These are phyloP conservation scores for Chaetomiaceae sp. DNA, from an alignment of 2,329 filamentous ascomycete species.

Conservation along the genomic window DNA sequence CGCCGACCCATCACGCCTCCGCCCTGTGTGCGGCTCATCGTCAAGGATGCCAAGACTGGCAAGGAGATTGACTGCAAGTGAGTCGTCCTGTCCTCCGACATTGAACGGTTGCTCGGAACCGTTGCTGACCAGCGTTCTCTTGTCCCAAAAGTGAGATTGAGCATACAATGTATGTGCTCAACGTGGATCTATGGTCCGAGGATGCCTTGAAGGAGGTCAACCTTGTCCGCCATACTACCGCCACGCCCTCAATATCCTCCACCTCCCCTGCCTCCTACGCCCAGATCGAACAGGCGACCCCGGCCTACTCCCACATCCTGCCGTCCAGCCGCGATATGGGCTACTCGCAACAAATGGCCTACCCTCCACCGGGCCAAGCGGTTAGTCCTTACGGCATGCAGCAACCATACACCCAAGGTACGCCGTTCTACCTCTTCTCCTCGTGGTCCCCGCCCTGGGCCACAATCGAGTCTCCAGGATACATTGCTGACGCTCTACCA, in stretches of 20 bases:
- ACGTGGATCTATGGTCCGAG: slow-evolving; percentile 65
- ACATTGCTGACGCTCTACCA: background rate
- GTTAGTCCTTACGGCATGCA: slow-evolving; percentile 29
- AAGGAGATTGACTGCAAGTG: slow-evolving; percentile 83
- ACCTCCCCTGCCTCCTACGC: slow-evolving; percentile 76
- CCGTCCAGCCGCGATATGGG: slow-evolving; percentile 37
- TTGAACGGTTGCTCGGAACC: background rate
- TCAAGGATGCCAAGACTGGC: slow-evolving; percentile 68
- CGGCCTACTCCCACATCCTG: slow-evolving; percentile 34
- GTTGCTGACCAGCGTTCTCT: slow-evolving; percentile 14
- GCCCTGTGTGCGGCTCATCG: slow-evolving; percentile 80
- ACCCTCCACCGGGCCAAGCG: slow-evolving; percentile 21
- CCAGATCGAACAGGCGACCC: slow-evolving; percentile 39
- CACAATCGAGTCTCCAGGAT: background rate
- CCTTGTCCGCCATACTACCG: slow-evolving; percentile 59
- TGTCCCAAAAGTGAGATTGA: slow-evolving; percentile 50
- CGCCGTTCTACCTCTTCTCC: background rate
- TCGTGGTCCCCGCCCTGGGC: too few species aligned
- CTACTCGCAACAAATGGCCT: slow-evolving; percentile 25
- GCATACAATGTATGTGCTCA: slow-evolving; percentile 51
- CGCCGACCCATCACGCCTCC: slow-evolving; percentile 93
- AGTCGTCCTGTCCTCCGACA: slow-evolving; percentile 30
- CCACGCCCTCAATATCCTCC: slow-evolving; percentile 72
- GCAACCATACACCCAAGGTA: slow-evolving; percentile 25
- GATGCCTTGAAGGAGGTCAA: slow-evolving; percentile 62